Evolutionary conservation across 306 rosid species (phyloP), one percentile per base, ranked within the genome.

Genomic region (Alnus rubra): DNA sequence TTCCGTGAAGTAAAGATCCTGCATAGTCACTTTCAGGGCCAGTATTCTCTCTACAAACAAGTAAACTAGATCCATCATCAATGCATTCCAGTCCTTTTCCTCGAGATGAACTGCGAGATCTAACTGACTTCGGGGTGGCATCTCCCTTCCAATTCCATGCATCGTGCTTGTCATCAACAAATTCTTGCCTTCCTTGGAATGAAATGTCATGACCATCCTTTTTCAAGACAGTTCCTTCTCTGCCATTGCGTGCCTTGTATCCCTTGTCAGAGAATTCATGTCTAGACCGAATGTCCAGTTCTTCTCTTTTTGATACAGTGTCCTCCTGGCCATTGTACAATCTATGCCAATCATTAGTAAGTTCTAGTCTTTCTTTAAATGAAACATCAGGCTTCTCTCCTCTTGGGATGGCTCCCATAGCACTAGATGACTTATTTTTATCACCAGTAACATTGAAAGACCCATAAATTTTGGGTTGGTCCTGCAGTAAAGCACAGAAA

Each of bases 401-500:
- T 59, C 86, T 86, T 69, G 75, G 85, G 73, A 76, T 80, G 69
- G 76, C 55, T 54, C 78, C 86, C 78, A 76, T 86, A 45, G 81
- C 88, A 51, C 76, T 83, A 39, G 78, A 78, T 37, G 84, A 69
- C 62, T 84, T 80, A 48, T 74, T 47, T 62, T 80, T 79, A 71
- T 77, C 54, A 51, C 76, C 88, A 70, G 70, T 33, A 33, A 50
- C 56, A 76, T 49, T 79, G 73, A 76, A 65, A 84, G 75, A 48
- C 69, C 89, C 82, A 30, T 47, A 73, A 76, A 74, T 78, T 78
- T 80, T 88, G 67, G 82, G 84, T 74, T 35, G 69, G 74, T 80
- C 92, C 98, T 95, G 96, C 90, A 91, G 18, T 42, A 72, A 82
- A 69, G 73, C 69, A 53, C 83, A 85, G 70, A 68, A 67, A 74